Percentiles rank a stretch among this genome's conserved stretches.
These are phyloP conservation scores for Scalesia atractyloides DNA, from an alignment of 129 eudicot species.

Conservation along the genomic window DNA sequence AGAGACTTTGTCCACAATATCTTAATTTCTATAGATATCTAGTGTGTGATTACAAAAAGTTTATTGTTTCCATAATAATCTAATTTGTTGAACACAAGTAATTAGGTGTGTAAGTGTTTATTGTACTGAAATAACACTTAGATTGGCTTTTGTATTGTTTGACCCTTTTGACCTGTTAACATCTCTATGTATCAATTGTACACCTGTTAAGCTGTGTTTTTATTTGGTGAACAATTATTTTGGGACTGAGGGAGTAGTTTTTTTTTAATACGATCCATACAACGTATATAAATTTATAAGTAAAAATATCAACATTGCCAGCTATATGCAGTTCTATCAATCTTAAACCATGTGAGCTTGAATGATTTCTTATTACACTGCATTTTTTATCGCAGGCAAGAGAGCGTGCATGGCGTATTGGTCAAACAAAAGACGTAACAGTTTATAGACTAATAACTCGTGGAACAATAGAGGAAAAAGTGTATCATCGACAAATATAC, in stretches of 20 bases:
- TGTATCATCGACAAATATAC: slow-evolving; percentile 93
- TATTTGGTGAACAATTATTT: background rate
- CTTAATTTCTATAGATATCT: background rate
- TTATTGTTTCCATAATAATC: no score
- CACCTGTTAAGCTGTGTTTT: background rate
- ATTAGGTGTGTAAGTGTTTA: background rate
- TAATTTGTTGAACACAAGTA: background rate
- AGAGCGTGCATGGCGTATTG: slow-evolving; percentile 99
- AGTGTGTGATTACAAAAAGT: background rate
- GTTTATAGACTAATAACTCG: slow-evolving; percentile 87
- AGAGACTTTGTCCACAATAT: background rate
- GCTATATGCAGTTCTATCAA: background rate
- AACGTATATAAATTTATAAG: background rate
- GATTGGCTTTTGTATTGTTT: background rate
- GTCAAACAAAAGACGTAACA: slow-evolving; percentile 88
- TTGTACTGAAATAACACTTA: background rate
- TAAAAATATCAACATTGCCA: background rate
- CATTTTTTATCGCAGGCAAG: slow-evolving; percentile 67
- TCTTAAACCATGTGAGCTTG: background rate
- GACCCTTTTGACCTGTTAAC: background rate
- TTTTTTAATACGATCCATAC: background rate
- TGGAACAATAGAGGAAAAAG: slow-evolving; percentile 97
- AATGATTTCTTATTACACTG: slow-evolving; percentile 3
- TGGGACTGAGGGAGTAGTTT: background rate
- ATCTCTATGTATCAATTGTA: background rate